Evolutionary conservation across 2,329 filamentous ascomycete genomes (phyloP).

Genomic region (Fusarium pseudoanthophilum): DNA sequence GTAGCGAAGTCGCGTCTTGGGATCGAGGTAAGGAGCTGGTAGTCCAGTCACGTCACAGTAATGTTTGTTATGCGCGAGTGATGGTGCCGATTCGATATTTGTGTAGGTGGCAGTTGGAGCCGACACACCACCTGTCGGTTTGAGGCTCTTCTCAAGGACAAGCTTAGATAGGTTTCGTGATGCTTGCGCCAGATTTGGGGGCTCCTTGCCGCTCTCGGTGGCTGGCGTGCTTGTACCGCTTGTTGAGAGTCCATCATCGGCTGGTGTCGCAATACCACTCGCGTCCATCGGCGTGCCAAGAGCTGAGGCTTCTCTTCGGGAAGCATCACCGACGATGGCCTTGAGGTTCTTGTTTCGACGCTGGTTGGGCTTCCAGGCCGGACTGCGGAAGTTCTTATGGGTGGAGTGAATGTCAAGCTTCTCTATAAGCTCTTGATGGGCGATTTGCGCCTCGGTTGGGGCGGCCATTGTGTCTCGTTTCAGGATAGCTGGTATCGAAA

Average conservation of each 20-base stretch:
- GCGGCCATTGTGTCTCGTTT: conserved; percentile 64
- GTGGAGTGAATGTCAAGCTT: conserved; percentile 89
- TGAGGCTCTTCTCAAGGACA: conserved; percentile 84
- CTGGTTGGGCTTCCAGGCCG: conserved; percentile 89
- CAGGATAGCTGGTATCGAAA: neutral
- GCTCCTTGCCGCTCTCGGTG: conserved; percentile 54
- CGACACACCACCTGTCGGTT: conserved; percentile 46
- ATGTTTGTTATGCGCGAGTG: conserved; percentile 82
- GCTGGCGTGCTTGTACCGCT: conserved; percentile 69
- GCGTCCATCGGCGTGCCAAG: conserved; percentile 80
- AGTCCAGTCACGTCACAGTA: conserved; percentile 98
- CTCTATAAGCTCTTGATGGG: conserved; percentile 88
- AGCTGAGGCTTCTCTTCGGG: conserved; percentile 88
- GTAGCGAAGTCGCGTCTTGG: conserved; percentile 93
- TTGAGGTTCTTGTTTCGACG: conserved; percentile 99
- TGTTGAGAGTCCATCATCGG: conserved; percentile 65
- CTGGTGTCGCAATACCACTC: conserved; percentile 79
- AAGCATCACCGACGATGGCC: conserved; percentile 89
- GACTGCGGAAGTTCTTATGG: conserved; percentile 90
- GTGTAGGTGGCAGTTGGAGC: conserved; percentile 88
- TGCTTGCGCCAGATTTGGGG: conserved; percentile 85
- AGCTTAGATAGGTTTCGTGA: conserved; percentile 87
- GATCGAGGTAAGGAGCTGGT: conserved; percentile 90
- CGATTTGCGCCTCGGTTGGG: conserved; percentile 77
- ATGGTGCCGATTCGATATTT: conserved; percentile 95